Conservation (phyloP, 2,329 filamentous ascomycete genomes). For the Metarhizium guizhouense region DNA sequence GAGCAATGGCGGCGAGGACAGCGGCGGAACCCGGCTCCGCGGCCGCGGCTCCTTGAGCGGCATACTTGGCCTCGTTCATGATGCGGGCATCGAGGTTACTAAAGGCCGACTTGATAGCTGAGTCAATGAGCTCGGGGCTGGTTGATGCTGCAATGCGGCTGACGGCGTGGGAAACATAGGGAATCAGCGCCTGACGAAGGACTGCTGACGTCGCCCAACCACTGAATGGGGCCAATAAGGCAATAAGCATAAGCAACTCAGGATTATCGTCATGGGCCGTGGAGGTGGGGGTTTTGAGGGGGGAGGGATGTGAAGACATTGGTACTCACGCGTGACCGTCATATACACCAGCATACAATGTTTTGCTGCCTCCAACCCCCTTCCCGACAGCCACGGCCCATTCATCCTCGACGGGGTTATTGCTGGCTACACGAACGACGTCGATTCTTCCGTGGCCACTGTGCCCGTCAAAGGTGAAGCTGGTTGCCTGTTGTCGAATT, state of each 20-base stretch:
- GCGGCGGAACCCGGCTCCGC: conserved; percentile 18
- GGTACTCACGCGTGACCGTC: conserved; percentile 39
- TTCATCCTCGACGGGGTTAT: conserved; percentile 26
- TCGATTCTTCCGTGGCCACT: conserved; percentile 21
- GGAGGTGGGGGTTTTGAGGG: not conserved
- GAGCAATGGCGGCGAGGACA: conserved; percentile 22
- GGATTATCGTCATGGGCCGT: not conserved
- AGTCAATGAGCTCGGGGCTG: conserved; percentile 39
- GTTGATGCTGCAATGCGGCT: conserved; percentile 16
- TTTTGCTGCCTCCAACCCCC: conserved; percentile 18
- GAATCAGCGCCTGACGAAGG: conserved; percentile 31
- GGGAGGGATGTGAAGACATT: not conserved
- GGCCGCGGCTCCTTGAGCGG: conserved; percentile 14
- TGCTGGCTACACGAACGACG: conserved; percentile 24
- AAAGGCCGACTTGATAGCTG: conserved; percentile 49
- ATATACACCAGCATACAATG: conserved; percentile 31
- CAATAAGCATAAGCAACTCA: not conserved
- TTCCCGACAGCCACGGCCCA: conserved; percentile 23
- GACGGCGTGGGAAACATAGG: conserved; percentile 30
- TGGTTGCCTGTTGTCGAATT: conserved; percentile 19
- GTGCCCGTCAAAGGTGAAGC: conserved; percentile 19
- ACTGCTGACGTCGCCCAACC: conserved; percentile 33
- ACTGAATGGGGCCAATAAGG: conserved; percentile 11
- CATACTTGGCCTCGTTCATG: conserved; percentile 26
- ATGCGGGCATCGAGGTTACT: conserved; percentile 48